Evolutionary conservation across 768 basidiomycete genomes (phyloP).

Genomic region (Xerocomellus chrysenteron): DNA sequence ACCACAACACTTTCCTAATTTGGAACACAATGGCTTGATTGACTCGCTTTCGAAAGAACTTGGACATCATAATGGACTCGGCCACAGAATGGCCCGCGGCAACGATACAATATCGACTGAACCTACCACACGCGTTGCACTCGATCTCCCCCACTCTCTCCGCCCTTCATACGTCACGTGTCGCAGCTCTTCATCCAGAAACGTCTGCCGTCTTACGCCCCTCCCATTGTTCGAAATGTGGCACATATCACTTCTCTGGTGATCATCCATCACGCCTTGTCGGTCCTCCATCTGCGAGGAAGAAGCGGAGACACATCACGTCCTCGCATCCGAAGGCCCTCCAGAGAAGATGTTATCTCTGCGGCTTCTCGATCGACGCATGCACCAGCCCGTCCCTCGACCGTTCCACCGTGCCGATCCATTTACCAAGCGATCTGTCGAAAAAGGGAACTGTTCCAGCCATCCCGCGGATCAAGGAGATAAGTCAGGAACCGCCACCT

Average conservation of each 20-base stretch:
- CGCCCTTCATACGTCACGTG: constrained; percentile 56
- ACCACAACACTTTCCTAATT: constrained; percentile 28
- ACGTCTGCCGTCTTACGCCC: constrained; percentile 17
- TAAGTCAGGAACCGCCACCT: not conserved
- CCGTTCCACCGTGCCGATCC: not conserved
- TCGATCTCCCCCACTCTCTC: constrained; percentile 56
- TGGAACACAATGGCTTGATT: constrained; percentile 18
- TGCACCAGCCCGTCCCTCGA: not conserved
- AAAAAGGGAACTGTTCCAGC: not conserved
- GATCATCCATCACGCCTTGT: constrained; percentile 37
- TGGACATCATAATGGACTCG: not conserved
- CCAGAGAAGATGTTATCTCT: constrained; percentile 20
- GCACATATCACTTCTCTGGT: constrained; percentile 45
- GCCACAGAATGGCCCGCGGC: not conserved
- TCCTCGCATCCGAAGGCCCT: not conserved
- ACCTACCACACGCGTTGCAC: constrained; percentile 49
- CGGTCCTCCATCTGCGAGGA: constrained; percentile 22
- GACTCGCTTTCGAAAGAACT: too few relatives aligned
- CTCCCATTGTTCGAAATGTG: constrained; percentile 54
- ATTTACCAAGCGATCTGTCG: not conserved
- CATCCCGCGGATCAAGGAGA: not conserved
- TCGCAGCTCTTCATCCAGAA: constrained; percentile 31
- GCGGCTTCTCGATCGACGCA: constrained; percentile 16
- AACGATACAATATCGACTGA: constrained; percentile 46
- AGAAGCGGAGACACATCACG: constrained; percentile 11